These are phyloP conservation scores for Backusella mclennaniae DNA, from an alignment of 192 early-diverging fungal genomes.

Conservation along the genomic window DNA sequence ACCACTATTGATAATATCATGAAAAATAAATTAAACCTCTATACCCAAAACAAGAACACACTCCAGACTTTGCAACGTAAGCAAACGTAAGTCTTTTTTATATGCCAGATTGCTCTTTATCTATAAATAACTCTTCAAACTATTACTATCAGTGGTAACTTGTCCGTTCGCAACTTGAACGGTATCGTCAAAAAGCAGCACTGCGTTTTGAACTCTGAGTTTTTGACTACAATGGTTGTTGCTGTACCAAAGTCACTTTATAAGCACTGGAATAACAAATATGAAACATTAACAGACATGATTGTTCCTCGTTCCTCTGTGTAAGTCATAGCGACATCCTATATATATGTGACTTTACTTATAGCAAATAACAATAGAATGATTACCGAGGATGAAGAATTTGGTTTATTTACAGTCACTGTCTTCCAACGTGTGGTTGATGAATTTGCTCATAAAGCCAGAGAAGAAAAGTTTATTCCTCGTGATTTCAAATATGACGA, in stretches of 20 bases:
- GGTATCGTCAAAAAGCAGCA: constrained; percentile 92
- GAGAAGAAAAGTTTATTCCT: constrained; percentile 91
- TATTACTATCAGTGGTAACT: constrained; percentile 66
- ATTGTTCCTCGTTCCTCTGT: constrained; percentile 93
- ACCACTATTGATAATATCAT: constrained; percentile 83
- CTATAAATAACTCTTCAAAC: background rate
- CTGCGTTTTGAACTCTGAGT: constrained; percentile 91
- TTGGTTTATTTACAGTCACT: constrained; percentile 86
- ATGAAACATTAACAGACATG: constrained; percentile 92
- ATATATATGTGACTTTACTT: background rate
- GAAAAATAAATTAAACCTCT: constrained; percentile 87
- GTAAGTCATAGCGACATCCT: constrained; percentile 44
- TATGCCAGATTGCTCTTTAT: background rate
- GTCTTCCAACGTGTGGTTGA: constrained; percentile 87
- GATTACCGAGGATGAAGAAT: constrained; percentile 96
- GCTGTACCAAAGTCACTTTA: constrained; percentile 80
- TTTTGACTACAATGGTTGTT: constrained; percentile 87
- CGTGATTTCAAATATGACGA: constrained; percentile 95
- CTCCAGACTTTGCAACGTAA: constrained; percentile 84
- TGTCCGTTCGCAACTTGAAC: constrained; percentile 84
- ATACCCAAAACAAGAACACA: constrained; percentile 79
- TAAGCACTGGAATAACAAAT: constrained; percentile 83
- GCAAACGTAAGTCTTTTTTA: constrained; percentile 54
- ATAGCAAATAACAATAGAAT: background rate
- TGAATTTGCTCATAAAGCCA: constrained; percentile 87